Conservation (phyloP, 2,329 filamentous ascomycete genomes). For the Cercospora sp. region DNA sequence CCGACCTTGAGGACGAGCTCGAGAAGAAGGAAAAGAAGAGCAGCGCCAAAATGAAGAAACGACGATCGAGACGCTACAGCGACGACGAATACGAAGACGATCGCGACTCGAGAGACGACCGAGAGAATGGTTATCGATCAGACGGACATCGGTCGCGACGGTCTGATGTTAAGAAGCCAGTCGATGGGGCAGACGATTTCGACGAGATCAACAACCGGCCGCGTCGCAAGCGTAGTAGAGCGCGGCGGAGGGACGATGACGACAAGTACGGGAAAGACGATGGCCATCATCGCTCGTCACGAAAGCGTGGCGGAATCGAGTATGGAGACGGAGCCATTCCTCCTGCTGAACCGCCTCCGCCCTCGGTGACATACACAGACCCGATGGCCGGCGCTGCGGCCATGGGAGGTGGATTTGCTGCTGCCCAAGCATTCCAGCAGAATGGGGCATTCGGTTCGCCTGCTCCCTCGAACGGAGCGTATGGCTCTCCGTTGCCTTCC, state of each 20-base stretch:
- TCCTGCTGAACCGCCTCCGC: conserved; percentile 15
- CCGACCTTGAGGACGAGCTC: conserved; percentile 22
- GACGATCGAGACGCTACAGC: conserved; percentile 29
- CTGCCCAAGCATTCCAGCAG: conserved; percentile 13
- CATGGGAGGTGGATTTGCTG: conserved; percentile 18
- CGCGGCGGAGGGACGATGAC: conserved; percentile 29
- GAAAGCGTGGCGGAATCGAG: conserved; percentile 16
- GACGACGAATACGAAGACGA: conserved; percentile 33
- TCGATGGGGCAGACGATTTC: conserved; percentile 33
- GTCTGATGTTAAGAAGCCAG: conserved; percentile 16
- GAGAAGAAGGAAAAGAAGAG: conserved; percentile 20
- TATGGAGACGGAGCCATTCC: conserved; percentile 22
- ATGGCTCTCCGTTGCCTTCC: conserved; percentile 10
- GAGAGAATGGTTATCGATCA: conserved; percentile 27
- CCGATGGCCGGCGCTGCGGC: conserved; percentile 16
- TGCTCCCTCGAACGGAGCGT: conserved; percentile 1
- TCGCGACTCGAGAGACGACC: conserved; percentile 20
- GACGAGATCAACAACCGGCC: conserved; percentile 31
- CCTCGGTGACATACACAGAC: conserved; percentile 6
- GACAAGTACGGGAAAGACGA: conserved; percentile 30
- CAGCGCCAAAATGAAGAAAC: conserved; percentile 24
- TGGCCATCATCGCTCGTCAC: conserved; percentile 20
- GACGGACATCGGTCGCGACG: conserved; percentile 21
- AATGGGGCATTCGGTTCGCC: conserved; percentile 8
- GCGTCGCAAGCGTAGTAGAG: conserved; percentile 21